Conservation (phyloP, 371 early-diverging fungal species). For the Rhizopus microsporus region DNA sequence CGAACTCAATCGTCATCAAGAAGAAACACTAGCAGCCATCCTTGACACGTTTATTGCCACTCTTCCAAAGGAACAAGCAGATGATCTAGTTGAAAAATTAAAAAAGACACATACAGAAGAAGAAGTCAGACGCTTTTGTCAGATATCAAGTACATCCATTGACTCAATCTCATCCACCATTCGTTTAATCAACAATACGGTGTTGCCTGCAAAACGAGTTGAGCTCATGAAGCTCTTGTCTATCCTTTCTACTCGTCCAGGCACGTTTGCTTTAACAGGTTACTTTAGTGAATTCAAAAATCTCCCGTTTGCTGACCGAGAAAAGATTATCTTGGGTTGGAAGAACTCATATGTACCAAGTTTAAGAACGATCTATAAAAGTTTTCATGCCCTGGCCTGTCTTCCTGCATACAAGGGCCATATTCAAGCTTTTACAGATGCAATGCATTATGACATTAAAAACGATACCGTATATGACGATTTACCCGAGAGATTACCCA, state of each 20-base stretch:
- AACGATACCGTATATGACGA: slow-evolving; percentile 19
- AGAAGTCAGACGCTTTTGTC: slow-evolving; percentile 17
- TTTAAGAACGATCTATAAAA: slow-evolving; percentile 45
- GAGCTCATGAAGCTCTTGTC: slow-evolving; percentile 34
- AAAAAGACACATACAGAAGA: slow-evolving; percentile 20
- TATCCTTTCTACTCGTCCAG: slow-evolving; percentile 43
- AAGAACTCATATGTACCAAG: slow-evolving; percentile 48
- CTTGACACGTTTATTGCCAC: slow-evolving; percentile 22
- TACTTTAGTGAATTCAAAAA: slow-evolving; percentile 49
- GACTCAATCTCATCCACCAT: slow-evolving; percentile 16
- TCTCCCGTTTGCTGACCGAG: slow-evolving; percentile 49
- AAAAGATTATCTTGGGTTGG: slow-evolving; percentile 48
- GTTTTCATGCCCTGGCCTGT: slow-evolving; percentile 29
- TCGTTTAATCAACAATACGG: slow-evolving; percentile 29
- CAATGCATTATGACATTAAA: slow-evolving; percentile 21
- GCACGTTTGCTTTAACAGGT: slow-evolving; percentile 61
- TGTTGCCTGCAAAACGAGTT: slow-evolving; percentile 37
- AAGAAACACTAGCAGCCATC: slow-evolving; percentile 15
- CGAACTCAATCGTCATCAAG: slow-evolving; percentile 9
- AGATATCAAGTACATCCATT: slow-evolving; percentile 8
- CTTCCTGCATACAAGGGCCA: slow-evolving; percentile 26
- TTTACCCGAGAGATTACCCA: slow-evolving; percentile 24
- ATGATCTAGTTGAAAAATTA: slow-evolving; percentile 17
- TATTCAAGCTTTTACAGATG: slow-evolving; percentile 1
- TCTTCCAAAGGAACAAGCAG: slow-evolving; percentile 21